Percentiles rank a stretch among this genome's conserved stretches.
Conservation (phyloP, 2,329 filamentous ascomycete genomes). For the Talaromyces sp. region DNA sequence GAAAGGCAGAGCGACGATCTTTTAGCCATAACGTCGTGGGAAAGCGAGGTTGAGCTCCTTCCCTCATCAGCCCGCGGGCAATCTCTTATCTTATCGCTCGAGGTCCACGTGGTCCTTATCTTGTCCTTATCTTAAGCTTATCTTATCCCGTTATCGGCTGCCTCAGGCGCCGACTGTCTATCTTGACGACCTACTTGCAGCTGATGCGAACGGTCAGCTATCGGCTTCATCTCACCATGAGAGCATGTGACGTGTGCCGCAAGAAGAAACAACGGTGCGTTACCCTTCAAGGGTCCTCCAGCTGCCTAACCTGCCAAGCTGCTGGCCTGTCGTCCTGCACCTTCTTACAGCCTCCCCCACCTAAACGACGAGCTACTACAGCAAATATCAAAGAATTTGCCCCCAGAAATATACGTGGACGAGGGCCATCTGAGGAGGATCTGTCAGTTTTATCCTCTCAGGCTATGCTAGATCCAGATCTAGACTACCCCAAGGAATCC, state of each 20-base stretch:
- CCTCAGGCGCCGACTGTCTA: not conserved
- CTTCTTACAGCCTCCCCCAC: constrained; percentile 67
- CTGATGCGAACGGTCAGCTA: not conserved
- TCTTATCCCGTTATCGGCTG: constrained; percentile 1
- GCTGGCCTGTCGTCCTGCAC: constrained; percentile 69
- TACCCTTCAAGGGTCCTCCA: constrained; percentile 66
- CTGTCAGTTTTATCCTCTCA: not conserved
- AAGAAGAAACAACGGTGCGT: constrained; percentile 71
- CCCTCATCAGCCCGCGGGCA: not conserved
- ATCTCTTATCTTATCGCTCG: not conserved
- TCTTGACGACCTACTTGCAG: not conserved
- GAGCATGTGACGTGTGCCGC: constrained; percentile 65
- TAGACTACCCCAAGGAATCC: constrained; percentile 8
- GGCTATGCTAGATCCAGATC: not conserved
- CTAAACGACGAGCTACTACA: constrained; percentile 76
- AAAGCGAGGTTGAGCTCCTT: not conserved
- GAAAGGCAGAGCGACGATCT: not conserved
- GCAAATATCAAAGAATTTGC: constrained; percentile 92
- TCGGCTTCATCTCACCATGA: not conserved
- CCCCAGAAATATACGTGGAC: constrained; percentile 39
- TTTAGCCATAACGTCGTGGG: not conserved
- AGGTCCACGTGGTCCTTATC: not conserved
- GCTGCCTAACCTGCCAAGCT: constrained; percentile 71
- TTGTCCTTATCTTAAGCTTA: not conserved
- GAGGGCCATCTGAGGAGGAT: not conserved